phyloP scores from a whole-genome alignment of 805 yeast species.

The Saccharomycopsis fermentans region DNA sequence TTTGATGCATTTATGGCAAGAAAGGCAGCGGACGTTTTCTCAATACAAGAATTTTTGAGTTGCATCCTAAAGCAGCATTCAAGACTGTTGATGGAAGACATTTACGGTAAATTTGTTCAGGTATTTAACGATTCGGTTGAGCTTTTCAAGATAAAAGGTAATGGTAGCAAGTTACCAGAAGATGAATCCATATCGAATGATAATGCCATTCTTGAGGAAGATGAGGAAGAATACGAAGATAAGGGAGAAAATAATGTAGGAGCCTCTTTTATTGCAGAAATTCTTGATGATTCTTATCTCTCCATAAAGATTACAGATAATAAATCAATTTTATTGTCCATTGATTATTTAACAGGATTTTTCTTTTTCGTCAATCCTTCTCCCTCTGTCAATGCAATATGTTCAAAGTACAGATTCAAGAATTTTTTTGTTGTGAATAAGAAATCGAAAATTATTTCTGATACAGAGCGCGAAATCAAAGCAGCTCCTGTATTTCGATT shows the following conservation, averaged over 20 bases:
- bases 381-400: constrained; percentile 17
- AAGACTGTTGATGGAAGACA: constrained; percentile 6
- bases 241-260: neutral
- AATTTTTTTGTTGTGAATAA: constrained; percentile 9
- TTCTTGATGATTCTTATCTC: constrained; percentile 7
- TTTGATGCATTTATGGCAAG: neutral
- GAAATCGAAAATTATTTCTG: neutral
- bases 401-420: constrained; percentile 13
- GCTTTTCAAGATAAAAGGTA: neutral
- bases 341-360: constrained; percentile 16
- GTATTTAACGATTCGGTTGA: neutral
- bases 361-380: constrained; percentile 15
- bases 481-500: constrained; percentile 8
- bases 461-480: constrained; percentile 9
- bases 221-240: neutral
- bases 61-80: constrained; percentile 14
- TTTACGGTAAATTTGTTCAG: neutral
- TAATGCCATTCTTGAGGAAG: constrained; percentile 2
- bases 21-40: constrained; percentile 2
- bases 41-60: constrained; percentile 13
- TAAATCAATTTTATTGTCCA: constrained; percentile 9
- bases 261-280: neutral
- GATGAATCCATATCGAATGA: neutral
- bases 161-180: neutral
- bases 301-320: constrained; percentile 6